Evolutionary conservation across 2,329 filamentous ascomycete species (phyloP).

Genomic region (Penicillium polonicum): DNA sequence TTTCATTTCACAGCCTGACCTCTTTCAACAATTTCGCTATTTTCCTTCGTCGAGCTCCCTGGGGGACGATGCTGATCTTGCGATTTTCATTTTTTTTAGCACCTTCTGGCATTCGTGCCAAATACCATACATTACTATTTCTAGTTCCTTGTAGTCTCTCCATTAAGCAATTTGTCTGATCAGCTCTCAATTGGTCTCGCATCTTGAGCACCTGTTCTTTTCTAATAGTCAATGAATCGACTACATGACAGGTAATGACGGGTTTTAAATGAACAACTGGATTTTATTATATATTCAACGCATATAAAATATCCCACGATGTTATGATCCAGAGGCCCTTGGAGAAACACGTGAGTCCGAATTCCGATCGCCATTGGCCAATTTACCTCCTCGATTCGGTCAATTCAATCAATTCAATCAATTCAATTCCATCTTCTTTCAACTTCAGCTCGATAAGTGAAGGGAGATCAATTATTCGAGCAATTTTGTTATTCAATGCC

Average conservation of each 20-base stretch:
- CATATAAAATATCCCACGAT: too few relatives aligned
- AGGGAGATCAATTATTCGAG: neutral
- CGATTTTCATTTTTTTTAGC: conserved; percentile 1
- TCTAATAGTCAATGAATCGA: neutral
- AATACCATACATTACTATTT: neutral
- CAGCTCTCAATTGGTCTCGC: neutral
- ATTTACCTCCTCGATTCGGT: neutral
- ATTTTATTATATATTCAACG: neutral
- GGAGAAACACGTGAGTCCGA: conserved; percentile 10
- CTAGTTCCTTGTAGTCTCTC: neutral
- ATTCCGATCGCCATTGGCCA: conserved; percentile 1
- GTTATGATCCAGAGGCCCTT: neutral
- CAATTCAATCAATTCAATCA: neutral
- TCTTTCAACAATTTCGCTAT: conserved; percentile 1
- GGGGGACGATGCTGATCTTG: neutral
- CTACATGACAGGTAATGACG: neutral
- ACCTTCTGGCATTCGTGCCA: neutral
- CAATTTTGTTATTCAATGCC: conserved; percentile 1
- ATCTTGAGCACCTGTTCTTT: neutral
- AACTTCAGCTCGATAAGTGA: neutral
- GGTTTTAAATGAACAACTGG: neutral
- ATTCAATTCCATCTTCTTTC: neutral
- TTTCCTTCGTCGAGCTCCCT: neutral
- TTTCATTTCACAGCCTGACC: conserved; percentile 10
- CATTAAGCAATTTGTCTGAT: neutral